A percentile compares a stretch with the other conserved stretches of the same genome.
Evolutionary conservation across 192 early-diverging fungal genomes (phyloP).

Genomic region (Chytriomyces sp.): DNA sequence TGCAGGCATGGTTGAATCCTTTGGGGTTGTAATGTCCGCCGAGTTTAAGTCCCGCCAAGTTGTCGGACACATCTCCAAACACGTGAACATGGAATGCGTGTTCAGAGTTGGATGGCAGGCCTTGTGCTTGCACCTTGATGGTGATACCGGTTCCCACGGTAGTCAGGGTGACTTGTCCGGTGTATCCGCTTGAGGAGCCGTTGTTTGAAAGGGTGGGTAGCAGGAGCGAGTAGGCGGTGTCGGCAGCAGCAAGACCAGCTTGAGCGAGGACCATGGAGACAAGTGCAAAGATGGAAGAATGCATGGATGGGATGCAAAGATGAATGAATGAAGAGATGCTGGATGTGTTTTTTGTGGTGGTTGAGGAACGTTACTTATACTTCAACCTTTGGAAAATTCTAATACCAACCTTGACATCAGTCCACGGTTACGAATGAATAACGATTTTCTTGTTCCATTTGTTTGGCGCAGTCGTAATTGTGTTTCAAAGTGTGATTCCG

Average conservation of each 20-base stretch:
- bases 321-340: too few relatives aligned
- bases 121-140: slow-evolving; percentile 7
- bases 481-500: too few relatives aligned
- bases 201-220: too few relatives aligned
- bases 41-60: neutral
- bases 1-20: slow-evolving; percentile 27
- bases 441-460: too few relatives aligned
- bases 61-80: slow-evolving; percentile 30
- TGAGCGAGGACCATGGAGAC: too few relatives aligned
- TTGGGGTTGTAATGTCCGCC: slow-evolving; percentile 41
- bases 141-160: neutral
- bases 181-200: neutral
- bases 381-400: slow-evolving; percentile 32
- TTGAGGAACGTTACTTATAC: too few relatives aligned
- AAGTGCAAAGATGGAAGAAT: too few relatives aligned
- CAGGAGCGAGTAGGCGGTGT: too few relatives aligned
- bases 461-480: too few relatives aligned
- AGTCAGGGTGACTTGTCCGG: neutral
- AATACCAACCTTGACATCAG: slow-evolving; percentile 11
- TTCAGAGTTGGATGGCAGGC: slow-evolving; percentile 22
- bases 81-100: slow-evolving; percentile 40
- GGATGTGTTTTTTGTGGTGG: too few relatives aligned
- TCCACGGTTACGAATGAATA: slow-evolving; percentile 16
- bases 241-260: too few relatives aligned
- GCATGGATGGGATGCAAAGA: too few relatives aligned